Evolutionary conservation across 2,329 filamentous ascomycete species (phyloP), one percentile per base, ranked within the genome.

Genomic region (Myriosclerotinia scirpicola): DNA sequence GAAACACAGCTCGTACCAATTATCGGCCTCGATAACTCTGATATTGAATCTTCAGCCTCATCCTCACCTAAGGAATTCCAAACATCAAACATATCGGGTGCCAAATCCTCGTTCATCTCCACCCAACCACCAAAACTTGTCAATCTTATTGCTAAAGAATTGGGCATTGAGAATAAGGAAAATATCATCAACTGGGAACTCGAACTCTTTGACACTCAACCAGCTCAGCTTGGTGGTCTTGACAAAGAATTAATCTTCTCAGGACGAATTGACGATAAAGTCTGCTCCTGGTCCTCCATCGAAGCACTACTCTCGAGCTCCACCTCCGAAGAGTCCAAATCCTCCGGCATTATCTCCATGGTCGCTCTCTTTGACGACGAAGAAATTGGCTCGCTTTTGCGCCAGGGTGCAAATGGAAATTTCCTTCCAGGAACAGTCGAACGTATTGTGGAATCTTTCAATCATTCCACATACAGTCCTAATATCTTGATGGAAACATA

Each of bases 321-420:
- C 15, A 80, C 82, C 38, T 71, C 78, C 26, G 86, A 88, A 34
- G 81, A 85, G 6, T 80, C 82, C 42, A 30, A 48, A 15, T 22
- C 48, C 5, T 58, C 64, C 68, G 84, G 88, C n/a, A 85, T 89
- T 64, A 87, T 98, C 78, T 96, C 96, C 79, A 83, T 97, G 65
- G 91, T 95, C 46, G 93, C 90, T n/a, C 88, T 97, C 73, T 98
- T 98, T 75, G 95, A 98, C 76, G 91, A 97, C 74, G 95, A 99
- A 78, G 95, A 99, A 78, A 96, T 99, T 69, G 95, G 95, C 68
- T 96, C 91, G 36, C 83, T 92, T 11, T 86, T 97, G 61, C 90
- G 94, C 66, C 94, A 98, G 80, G 95, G 95, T 68, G 95, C 95
- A 7, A 85, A 86, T 64, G 89, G 91, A 66, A 98, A 97, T 81